Evolutionary conservation across 2,329 filamentous ascomycete genomes (phyloP), one percentile per base, ranked within the genome.

Genomic region (Blastomyces parvus): DNA sequence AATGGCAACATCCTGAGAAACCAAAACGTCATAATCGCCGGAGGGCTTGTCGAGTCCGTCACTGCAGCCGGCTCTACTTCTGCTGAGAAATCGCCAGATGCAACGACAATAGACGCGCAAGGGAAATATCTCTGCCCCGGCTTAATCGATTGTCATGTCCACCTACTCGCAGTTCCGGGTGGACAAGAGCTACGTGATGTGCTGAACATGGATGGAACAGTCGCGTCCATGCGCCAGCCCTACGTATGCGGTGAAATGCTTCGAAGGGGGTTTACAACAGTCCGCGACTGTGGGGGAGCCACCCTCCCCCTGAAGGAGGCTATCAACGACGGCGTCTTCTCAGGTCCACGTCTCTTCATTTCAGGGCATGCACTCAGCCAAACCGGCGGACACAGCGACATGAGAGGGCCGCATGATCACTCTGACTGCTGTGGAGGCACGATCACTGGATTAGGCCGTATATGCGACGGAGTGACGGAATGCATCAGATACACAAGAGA

Each of bases 211-310:
- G 30, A 59, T 27, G 50, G 33, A n/a, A 25, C 55, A 19, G 44
- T 42, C 25, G 30, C 76, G 0, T 70, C 77, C 3, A 72, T 81
- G 17, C 74, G 82, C 2, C 79, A 82, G 67, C 75, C 82, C 0
- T 83, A 77, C 63, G 74, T 82, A 7, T 77, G 74, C 63, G 65
- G 70, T 11, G 76, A 82, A 63, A 85, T 84, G 73, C 77, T 86
- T 0, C 70, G 73, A 50, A 78, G 83, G 22, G 84, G 84, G 1
- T 86, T 86, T 72, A 86, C 84, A 1, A 82, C 77, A 1, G 77
- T 83, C 2, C 78, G 84, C 3, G 84, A 87, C 68, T 83, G 81
- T 42, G 84, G 83, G 0, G 84, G 84, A 3, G 83, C 84, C 1
- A 75, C 76, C 0, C 71, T 81, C 0, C 81, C 83, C 1, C 73